Conservation (phyloP, 1,284 basidiomycete genomes). For the Cutaneotrichosporon sp. region DNA sequence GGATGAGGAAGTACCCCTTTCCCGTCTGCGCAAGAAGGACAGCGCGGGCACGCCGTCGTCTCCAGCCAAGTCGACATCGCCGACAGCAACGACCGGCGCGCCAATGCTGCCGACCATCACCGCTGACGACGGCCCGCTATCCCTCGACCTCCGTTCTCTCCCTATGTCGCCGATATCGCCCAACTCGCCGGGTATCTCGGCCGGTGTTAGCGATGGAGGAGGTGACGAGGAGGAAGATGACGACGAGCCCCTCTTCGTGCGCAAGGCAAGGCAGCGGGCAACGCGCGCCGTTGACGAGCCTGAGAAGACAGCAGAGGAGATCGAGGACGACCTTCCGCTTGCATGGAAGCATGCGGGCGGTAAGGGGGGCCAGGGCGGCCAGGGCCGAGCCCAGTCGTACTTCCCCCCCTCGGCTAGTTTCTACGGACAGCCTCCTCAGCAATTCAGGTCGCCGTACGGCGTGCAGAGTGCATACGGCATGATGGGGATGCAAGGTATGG, state of each 20-base stretch:
- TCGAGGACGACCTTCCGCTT: constrained; percentile 41
- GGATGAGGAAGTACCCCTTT: constrained; percentile 45
- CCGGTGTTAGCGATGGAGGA: neutral
- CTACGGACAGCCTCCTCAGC: constrained; percentile 1
- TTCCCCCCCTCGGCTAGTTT: neutral
- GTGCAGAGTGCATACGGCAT: neutral
- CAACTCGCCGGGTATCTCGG: neutral
- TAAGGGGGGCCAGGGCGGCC: neutral
- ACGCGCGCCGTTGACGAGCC: neutral
- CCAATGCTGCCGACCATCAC: neutral
- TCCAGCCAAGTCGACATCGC: no score
- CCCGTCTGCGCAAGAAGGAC: constrained; percentile 14
- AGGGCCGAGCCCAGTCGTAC: neutral
- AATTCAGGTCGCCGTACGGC: constrained; percentile 4
- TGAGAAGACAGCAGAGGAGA: constrained; percentile 18
- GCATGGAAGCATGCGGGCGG: constrained; percentile 34
- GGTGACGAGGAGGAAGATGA: constrained; percentile 27
- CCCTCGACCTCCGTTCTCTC: neutral
- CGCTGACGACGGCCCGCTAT: neutral
- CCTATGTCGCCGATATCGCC: neutral
- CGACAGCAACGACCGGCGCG: constrained; percentile 27
- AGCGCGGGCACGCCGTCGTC: constrained; percentile 18
- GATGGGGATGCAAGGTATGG: neutral
- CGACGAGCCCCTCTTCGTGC: constrained; percentile 28
- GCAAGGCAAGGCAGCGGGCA: constrained; percentile 4